These are phyloP conservation scores for Colletotrichum tabaci DNA, from an alignment of 2,329 filamentous ascomycete genomes.

Conservation along the genomic window DNA sequence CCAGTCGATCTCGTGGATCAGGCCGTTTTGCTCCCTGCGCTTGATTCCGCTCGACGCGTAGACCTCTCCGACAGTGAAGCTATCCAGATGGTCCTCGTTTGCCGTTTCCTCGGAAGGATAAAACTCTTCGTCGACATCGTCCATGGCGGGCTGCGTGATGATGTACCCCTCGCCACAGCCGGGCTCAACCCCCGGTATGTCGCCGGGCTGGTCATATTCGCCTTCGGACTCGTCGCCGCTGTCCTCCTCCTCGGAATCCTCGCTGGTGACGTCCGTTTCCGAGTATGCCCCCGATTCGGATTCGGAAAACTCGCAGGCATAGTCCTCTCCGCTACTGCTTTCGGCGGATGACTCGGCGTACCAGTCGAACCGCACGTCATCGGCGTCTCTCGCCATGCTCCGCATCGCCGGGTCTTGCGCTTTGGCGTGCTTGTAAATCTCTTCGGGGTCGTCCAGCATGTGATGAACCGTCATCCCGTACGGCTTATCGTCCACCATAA, in stretches of 20 bases:
- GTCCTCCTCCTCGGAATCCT: conserved; percentile 61
- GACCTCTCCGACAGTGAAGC: conserved; percentile 84
- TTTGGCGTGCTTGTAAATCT: conserved; percentile 43
- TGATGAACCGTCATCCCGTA: conserved; percentile 98
- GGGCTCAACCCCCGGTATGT: conserved; percentile 83
- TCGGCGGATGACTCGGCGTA: conserved; percentile 59
- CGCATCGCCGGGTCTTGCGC: conserved; percentile 46
- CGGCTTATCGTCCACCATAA: conserved; percentile 86
- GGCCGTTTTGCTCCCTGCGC: conserved; percentile 77
- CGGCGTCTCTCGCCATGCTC: conserved; percentile 57
- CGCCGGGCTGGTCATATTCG: conserved; percentile 75
- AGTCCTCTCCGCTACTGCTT: conserved; percentile 67
- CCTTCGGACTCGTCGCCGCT: conserved; percentile 69
- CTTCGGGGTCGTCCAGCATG: conserved; percentile 84
- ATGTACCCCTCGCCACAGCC: conserved; percentile 83
- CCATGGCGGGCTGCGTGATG: conserved; percentile 92
- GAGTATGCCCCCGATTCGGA: conserved; percentile 70
- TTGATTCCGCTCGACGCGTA: conserved; percentile 93
- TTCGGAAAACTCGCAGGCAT: conserved; percentile 74
- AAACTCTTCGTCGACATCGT: conserved; percentile 87
- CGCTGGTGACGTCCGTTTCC: conserved; percentile 67
- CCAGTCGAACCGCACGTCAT: conserved; percentile 57
- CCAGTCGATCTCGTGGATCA: conserved; percentile 96
- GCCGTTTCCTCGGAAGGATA: conserved; percentile 80
- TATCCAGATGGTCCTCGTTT: conserved; percentile 86